Conservation (phyloP, 1,284 basidiomycete species). For the Pseudozyma thailandica region DNA sequence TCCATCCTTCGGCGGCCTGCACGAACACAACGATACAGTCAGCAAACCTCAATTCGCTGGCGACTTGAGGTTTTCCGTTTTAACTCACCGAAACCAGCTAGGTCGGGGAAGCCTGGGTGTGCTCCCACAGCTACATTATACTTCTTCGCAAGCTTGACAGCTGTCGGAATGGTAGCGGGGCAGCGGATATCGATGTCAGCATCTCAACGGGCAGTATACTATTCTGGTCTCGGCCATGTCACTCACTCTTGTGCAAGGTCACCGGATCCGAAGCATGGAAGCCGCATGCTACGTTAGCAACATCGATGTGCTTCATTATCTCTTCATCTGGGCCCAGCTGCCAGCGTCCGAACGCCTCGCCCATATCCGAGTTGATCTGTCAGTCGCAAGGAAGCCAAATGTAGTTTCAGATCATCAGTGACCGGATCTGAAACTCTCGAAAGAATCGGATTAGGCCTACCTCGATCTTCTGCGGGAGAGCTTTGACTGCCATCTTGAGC, state of each 20-base stretch:
- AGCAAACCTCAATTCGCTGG: not conserved
- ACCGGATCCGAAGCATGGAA: constrained; percentile 41
- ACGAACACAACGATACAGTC: not conserved
- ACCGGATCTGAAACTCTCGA: not conserved
- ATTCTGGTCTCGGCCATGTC: not conserved
- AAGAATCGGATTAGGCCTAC: not conserved
- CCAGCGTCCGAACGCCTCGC: constrained; percentile 39
- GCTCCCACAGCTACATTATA: constrained; percentile 29
- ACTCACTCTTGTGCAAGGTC: constrained; percentile 31
- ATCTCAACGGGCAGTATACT: too few species aligned
- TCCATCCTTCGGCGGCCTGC: constrained; percentile 34
- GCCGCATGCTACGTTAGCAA: constrained; percentile 33
- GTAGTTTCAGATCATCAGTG: not conserved
- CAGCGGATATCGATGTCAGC: not conserved
- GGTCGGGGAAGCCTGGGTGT: constrained; percentile 37
- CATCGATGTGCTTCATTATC: constrained; percentile 38
- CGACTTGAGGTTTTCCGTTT: too few species aligned
- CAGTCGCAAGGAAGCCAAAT: not conserved
- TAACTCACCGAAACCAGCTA: constrained; percentile 38
- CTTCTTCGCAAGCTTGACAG: constrained; percentile 38
- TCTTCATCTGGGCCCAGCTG: constrained; percentile 31
- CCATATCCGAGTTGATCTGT: constrained; percentile 38
- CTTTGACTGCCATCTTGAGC: constrained; percentile 9
- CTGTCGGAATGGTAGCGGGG: not conserved
- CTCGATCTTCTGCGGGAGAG: constrained; percentile 20